Base-by-base conservation (phyloP, 176 grass and related monocot species). In the Zoysia japonica region DNA sequence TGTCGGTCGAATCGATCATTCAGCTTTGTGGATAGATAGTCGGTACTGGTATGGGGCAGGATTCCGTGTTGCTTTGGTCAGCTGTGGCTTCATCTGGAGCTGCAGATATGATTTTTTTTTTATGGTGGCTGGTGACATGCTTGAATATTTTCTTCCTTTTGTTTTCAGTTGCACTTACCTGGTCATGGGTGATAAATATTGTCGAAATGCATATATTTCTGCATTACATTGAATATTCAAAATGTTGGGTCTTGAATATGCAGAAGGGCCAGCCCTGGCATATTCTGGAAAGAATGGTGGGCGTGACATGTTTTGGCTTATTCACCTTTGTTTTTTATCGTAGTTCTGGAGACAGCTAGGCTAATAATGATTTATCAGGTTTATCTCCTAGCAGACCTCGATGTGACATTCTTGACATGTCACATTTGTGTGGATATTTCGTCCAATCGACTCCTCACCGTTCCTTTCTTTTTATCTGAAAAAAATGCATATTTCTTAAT, bases 1-100 rank as follows among this genome's bases (percentile, higher is more conserved):
- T 77, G 55, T 39, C 44, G 3, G 44, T 71, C 64, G 74, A 78
- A 59, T 78, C 72, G 59, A 78, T 59, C 54, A n/a, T 59, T 82
- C 17, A 82, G 74, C 42, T 43, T 56, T 38, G 54, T 72, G 39
- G 71, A 53, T 75, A 76, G 40, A 76, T 63, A 20, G 65, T 70
- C 45, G 59, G 38, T 38, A 39, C 12, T 65, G 48, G 16, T 55
- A n/a, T 28, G 20, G 16, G 47, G 49, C 50, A 48, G 79, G 65
- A 13, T 68, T 36, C 39, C 9, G 16, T 65, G 72, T 55, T 77
- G 78, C n/a, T 76, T 76, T 55, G 7, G 14, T 76, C 67, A 68
- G 72, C 84, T 63, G 52, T 51, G 46, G 13, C 42, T 69, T 81
- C 52, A 49, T 28, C 57, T 77, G 72, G 79, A 28, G 9, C 40